Evolutionary conservation across 768 basidiomycete species (phyloP), one percentile per base, ranked within the genome.

Genomic region (Mycena chlorophos): DNA sequence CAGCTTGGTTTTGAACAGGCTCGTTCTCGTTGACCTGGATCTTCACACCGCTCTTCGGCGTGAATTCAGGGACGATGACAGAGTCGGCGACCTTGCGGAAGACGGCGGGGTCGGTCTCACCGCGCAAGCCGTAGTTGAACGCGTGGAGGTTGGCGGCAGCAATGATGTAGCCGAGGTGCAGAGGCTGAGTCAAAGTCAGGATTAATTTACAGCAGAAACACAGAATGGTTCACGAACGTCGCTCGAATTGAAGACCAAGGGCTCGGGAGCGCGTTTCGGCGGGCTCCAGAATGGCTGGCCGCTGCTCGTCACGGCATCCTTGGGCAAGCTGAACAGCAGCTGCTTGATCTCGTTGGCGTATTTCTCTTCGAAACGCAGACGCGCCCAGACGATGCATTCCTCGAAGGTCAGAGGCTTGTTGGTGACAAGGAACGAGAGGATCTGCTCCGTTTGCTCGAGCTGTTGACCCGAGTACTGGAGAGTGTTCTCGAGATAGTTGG

Each of bases 261-360:
- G 79, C 47, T 98, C 94, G 13, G 97, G 97, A 5, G 95, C 96
- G 57, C 97, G 85, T 78, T 99, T 99, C 2, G 97, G 97, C 19
- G 95, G 94, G 64, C 93, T 95, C 97, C 97, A 99, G 82, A 99
- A 99, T 12, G 94, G 95, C 63, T 94, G 91, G 4, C 97, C 97
- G 19, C 86, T 88, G 66, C 84, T 92, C 6, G 95, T 94, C 45
- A 90, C 75, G 34, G 90, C 88, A 69, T 99, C 97, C 71, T 94
- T 96, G 12, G 97, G 97, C 63, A 99, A 77, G 73, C 92, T 97
- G 78, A 84, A 93, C 42, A 99, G 71, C 30, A 99, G 76, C 70
- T 99, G 97, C 56, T 86, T 86, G 69, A 98, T 98, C 42, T 90
- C 84, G 66, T 95, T 94, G 76, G 83, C 90, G 70, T 91, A 99